These are phyloP conservation scores for Fusarium drepaniforme DNA, from an alignment of 2,329 filamentous ascomycete genomes.

Conservation along the genomic window DNA sequence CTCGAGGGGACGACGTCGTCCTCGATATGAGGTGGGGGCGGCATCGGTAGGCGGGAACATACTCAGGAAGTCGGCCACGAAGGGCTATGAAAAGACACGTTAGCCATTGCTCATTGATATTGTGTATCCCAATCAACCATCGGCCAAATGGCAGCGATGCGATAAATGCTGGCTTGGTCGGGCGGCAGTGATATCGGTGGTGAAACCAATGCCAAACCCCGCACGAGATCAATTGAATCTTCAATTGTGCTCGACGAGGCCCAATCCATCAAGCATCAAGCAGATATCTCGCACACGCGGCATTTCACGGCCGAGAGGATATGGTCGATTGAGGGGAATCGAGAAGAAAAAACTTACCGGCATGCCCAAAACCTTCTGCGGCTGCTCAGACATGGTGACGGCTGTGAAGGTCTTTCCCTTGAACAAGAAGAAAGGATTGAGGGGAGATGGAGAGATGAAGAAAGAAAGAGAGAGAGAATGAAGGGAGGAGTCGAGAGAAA, in stretches of 20 bases:
- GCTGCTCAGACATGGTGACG: constrained; percentile 68
- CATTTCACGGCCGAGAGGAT: constrained; percentile 41
- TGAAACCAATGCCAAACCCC: not conserved
- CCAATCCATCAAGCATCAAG: constrained; percentile 13
- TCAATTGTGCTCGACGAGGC: constrained; percentile 6
- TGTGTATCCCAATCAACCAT: not conserved
- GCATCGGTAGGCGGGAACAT: constrained; percentile 64
- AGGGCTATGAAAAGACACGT: constrained; percentile 71
- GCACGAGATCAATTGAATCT: constrained; percentile 30
- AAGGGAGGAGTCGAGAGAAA: constrained; percentile 55
- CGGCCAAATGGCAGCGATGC: constrained; percentile 11
- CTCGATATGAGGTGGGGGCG: constrained; percentile 20
- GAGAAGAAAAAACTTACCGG: constrained; percentile 63
- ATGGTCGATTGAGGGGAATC: constrained; percentile 16
- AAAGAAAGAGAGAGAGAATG: constrained; percentile 57
- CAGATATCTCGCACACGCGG: constrained; percentile 43
- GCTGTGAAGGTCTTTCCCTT: constrained; percentile 56
- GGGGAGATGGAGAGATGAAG: constrained; percentile 68
- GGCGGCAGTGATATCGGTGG: not conserved
- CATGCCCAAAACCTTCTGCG: constrained; percentile 74
- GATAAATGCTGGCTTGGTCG: constrained; percentile 2
- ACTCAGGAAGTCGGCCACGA: constrained; percentile 99
- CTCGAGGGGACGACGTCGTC: too few species aligned
- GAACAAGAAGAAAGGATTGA: constrained; percentile 67
- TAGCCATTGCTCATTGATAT: constrained; percentile 28